Percentiles rank a stretch among this genome's conserved stretches.
Conservation (phyloP, 139 green algal genomes). For the Chlamydomonas urium region DNA sequence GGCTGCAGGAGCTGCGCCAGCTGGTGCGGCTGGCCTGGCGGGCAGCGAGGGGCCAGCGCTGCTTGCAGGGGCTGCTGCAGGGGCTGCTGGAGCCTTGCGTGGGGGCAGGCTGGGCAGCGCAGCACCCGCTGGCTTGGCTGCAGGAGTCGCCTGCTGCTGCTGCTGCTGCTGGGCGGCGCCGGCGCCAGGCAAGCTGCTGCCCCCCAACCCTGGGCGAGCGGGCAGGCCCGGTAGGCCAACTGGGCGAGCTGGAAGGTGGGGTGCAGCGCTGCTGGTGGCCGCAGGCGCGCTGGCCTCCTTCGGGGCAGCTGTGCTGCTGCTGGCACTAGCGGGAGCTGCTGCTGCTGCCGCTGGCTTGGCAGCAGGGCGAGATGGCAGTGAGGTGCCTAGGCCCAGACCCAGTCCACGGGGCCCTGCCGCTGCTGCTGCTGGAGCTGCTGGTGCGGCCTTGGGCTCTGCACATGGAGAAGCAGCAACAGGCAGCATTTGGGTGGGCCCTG, state of each 20-base stretch:
- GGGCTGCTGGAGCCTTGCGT: neutral
- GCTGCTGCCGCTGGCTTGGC: too few relatives aligned
- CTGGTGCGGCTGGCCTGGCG: conserved; percentile 3
- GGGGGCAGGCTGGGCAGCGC: conserved; percentile 6
- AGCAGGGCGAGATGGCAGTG: too few relatives aligned
- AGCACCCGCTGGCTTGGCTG: neutral
- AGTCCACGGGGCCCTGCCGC: too few relatives aligned
- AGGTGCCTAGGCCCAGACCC: too few relatives aligned
- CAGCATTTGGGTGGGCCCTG: too few relatives aligned
- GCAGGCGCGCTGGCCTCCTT: neutral
- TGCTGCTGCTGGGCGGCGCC: neutral
- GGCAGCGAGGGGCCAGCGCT: conserved; percentile 10
- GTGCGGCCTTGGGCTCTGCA: too few relatives aligned
- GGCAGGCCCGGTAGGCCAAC: conserved; percentile 10
- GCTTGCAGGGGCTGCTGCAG: neutral
- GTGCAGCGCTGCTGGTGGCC: conserved; percentile 2
- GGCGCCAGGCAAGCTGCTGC: neutral
- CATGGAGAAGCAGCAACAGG: too few relatives aligned
- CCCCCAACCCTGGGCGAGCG: neutral
- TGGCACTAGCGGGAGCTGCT: neutral
- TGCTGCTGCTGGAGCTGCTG: too few relatives aligned
- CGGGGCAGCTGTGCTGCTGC: neutral
- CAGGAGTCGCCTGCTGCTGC: neutral
- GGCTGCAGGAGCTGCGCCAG: neutral
- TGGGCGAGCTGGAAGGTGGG: neutral